phyloP scores from a whole-genome alignment of 2,329 filamentous ascomycete genomes.

The Penicillium olsonii region DNA sequence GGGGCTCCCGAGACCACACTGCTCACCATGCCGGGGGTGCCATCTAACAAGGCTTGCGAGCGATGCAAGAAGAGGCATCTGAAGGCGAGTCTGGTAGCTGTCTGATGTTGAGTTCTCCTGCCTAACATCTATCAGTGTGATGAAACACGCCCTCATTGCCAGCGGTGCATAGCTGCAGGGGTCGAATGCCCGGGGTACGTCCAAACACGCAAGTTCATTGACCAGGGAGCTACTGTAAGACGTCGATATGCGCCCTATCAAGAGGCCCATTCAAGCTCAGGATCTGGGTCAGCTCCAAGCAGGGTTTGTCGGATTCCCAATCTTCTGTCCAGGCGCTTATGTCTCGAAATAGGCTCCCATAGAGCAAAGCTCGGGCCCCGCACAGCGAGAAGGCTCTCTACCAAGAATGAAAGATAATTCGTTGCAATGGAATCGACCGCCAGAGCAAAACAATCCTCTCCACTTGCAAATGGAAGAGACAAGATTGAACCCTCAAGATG shows the following conservation, averaged over 20 bases:
- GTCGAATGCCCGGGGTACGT: constrained; percentile 46
- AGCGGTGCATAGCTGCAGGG: constrained; percentile 39
- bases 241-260: constrained; percentile 42
- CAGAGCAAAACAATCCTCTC: background rate
- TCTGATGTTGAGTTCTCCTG: background rate
- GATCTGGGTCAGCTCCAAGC: background rate
- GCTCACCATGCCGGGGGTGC: constrained; percentile 39
- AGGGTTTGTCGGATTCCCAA: constrained; percentile 5
- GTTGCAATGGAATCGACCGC: background rate
- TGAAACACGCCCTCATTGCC: constrained; percentile 41
- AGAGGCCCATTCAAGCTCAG: constrained; percentile 19
- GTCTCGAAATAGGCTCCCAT: background rate
- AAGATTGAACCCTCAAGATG: background rate
- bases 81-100: constrained; percentile 29
- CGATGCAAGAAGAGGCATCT: constrained; percentile 43
- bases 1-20: background rate
- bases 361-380: constrained; percentile 2
- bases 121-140: constrained; percentile 35
- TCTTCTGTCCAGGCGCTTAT: background rate
- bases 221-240: constrained; percentile 44
- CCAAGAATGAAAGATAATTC: background rate
- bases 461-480: background rate
- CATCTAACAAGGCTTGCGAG: constrained; percentile 43
- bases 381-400: background rate
- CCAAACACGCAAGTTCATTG: constrained; percentile 46